Conservation (phyloP, 371 early-diverging fungal species). For the Rhizopus delemar region DNA sequence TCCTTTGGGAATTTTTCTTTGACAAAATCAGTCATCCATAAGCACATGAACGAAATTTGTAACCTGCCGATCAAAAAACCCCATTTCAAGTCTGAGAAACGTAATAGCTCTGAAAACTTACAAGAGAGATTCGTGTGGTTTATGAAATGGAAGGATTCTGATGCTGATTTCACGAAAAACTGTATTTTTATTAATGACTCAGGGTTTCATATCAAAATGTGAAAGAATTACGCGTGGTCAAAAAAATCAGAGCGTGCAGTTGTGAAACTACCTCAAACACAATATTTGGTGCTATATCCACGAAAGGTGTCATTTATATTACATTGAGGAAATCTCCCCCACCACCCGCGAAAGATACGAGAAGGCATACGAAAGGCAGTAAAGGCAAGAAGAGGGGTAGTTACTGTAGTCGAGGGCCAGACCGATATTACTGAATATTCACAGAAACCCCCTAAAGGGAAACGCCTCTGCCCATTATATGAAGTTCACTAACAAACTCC, state of each 20-base stretch:
- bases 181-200: constrained; percentile 15
- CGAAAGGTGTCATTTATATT: constrained; percentile 15
- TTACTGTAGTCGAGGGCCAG: constrained; percentile 5
- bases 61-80: constrained; percentile 18
- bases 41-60: constrained; percentile 18
- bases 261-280: constrained; percentile 16
- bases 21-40: constrained; percentile 15
- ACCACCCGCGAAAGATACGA: constrained; percentile 13
- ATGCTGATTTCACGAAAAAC: constrained; percentile 16
- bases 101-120: constrained; percentile 14
- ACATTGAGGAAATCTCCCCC: constrained; percentile 16
- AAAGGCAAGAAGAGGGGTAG: constrained; percentile 18
- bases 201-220: constrained; percentile 17
- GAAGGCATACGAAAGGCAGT: constrained; percentile 14
- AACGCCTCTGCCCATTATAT: constrained; percentile 11
- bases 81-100: constrained; percentile 17
- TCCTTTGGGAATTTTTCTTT: constrained; percentile 18
- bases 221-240: constrained; percentile 16
- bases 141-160: constrained; percentile 12
- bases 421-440: background rate
- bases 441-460: too few species aligned
- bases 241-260: constrained; percentile 16
- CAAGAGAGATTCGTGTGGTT: constrained; percentile 12
- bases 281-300: constrained; percentile 14
- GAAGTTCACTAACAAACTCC: constrained; percentile 13